A percentile compares a stretch with the other conserved stretches of the same genome.
These are phyloP conservation scores for Croton laevigatus DNA, from an alignment of 441 rosid genomes.

Conservation along the genomic window DNA sequence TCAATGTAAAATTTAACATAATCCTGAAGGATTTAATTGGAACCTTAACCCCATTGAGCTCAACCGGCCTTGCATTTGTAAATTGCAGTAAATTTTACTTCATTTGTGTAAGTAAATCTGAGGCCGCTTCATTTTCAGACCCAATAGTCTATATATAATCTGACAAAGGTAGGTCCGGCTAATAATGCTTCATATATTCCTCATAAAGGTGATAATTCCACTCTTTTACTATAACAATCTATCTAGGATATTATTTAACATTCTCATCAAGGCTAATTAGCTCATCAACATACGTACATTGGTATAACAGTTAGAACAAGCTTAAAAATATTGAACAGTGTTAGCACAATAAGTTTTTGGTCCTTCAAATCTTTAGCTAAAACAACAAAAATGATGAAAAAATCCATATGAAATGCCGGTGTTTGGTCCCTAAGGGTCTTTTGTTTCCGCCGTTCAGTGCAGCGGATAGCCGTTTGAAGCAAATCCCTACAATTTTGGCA, in stretches of 20 bases:
- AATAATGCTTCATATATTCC: not conserved
- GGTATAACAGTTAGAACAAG: not conserved
- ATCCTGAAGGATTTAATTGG: slow-evolving; percentile 73
- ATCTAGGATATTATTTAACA: not conserved
- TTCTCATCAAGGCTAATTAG: not conserved
- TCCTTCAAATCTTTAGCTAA: not conserved
- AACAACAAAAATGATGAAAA: not conserved
- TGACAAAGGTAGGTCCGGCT: too few relatives aligned
- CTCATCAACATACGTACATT: not conserved
- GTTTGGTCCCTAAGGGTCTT: too few relatives aligned
- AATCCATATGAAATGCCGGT: not conserved
- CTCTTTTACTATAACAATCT: not conserved
- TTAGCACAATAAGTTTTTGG: not conserved
- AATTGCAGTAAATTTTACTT: too few relatives aligned
- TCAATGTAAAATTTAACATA: slow-evolving; percentile 68
- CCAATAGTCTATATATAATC: not conserved
- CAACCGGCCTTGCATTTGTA: too few relatives aligned
- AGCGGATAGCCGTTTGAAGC: too few relatives aligned
- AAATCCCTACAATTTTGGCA: too few relatives aligned
- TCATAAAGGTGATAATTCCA: not conserved
- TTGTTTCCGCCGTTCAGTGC: too few relatives aligned
- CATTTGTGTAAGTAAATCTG: too few relatives aligned
- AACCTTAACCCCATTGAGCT: slow-evolving; percentile 64
- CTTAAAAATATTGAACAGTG: not conserved
- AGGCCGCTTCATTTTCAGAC: too few relatives aligned